Evolutionary conservation across 2,329 filamentous ascomycete genomes (phyloP), one percentile per base, ranked within the genome.

Genomic region (Ramichloridium luteum): DNA sequence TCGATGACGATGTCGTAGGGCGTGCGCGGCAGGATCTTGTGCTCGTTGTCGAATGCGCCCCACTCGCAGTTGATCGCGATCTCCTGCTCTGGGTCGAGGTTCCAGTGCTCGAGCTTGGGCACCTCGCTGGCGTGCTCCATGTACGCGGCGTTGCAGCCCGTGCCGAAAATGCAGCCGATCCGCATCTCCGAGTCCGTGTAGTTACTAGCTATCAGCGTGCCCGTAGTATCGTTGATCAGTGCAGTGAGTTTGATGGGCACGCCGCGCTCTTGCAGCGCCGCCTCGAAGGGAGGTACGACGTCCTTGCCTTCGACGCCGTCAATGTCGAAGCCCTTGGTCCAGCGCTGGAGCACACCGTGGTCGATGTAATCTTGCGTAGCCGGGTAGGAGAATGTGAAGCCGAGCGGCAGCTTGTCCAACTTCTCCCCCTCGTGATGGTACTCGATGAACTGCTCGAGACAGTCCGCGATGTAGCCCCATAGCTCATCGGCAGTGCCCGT

Each of bases 51-150:
- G 52, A 96, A 94, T 18, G 88, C 86, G 44, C 88, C 88, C 72
- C 86, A 94, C 59, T 96, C 88, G 65, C 86, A 94, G 67, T 94
- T 94, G 64, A 96, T 93, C 31, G 84, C 85, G 69, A 94, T 92
- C 42, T 90, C 79, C 35, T 54, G 49, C 15, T 51, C 42, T 0
- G 83, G 67, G 30, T 85, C 80, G 22, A 96, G 72, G 50, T 92
- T 90, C 68, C 93, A 72, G 62, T 94, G 76, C 8, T 80, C 83
- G 33, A 98, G 74, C 68, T 98, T 98, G 43, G 86, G 88, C 43
- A 98, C 84, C 9, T 79, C 82, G 43, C 84, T 85, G 43, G 74
- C 82, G 51, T 92, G 63, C 61, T 98, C 90, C 80, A 98, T 93
- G 65, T 98, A 98, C 23, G 90, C 90, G 25, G 88, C 90, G 52